These are phyloP conservation scores for Echium plantagineum DNA, from an alignment of 257 asterid genomes.

Conservation along the genomic window DNA sequence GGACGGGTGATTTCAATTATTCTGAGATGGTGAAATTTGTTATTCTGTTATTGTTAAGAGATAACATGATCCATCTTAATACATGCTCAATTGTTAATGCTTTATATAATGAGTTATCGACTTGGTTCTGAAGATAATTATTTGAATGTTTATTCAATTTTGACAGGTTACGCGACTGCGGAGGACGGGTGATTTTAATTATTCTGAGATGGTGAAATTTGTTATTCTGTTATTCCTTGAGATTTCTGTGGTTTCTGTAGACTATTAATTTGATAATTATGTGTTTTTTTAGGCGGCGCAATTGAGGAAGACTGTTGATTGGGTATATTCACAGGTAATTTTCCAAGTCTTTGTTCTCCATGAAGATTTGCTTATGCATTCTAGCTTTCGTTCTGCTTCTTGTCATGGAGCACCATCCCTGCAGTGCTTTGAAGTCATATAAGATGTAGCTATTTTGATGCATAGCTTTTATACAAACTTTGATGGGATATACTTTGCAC, in stretches of 20 bases:
- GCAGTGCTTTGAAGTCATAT: not conserved
- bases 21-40: no score
- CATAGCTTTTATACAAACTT: not conserved
- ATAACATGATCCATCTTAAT: no score
- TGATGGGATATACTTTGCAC: no score
- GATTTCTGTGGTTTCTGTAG: not conserved
- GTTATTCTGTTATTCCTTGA: not conserved
- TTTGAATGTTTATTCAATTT: not conserved
- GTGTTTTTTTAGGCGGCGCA: conserved; percentile 40
- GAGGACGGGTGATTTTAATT: not conserved
- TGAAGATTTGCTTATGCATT: not conserved
- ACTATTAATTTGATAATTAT: not conserved
- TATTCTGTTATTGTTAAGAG: no score
- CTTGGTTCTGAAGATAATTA: no score
- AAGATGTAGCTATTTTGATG: not conserved
- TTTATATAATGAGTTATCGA: no score
- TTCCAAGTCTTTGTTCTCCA: not conserved
- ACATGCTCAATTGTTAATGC: no score
- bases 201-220: not conserved
- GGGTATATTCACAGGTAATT: conserved; percentile 65
- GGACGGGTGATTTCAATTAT: no score
- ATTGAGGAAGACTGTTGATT: conserved; percentile 56
- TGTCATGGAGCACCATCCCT: not conserved
- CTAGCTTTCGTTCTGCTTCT: not conserved
- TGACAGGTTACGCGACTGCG: not conserved